Conservation (phyloP, 495 filamentous ascomycete species). For the Hypoxylon cercidicola region DNA sequence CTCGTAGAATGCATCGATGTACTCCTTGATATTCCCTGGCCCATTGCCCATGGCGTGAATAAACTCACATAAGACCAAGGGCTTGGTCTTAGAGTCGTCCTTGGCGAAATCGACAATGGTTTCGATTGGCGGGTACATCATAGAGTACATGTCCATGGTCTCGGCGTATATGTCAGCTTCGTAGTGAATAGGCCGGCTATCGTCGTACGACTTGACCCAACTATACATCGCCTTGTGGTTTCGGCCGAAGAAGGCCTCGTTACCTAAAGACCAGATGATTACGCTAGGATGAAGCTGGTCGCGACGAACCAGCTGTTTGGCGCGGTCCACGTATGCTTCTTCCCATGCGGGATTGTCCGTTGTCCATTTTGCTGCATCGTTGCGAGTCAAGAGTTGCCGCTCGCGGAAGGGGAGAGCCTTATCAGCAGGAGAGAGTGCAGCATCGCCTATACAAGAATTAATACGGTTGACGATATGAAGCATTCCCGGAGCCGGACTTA, state of each 20-base stretch:
- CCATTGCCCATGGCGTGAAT: slow-evolving; percentile 80
- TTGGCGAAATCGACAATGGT: slow-evolving; percentile 59
- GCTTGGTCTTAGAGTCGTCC: slow-evolving; percentile 60
- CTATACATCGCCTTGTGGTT: slow-evolving; percentile 73
- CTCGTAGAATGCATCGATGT: slow-evolving; percentile 67
- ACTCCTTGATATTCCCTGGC: slow-evolving; percentile 72
- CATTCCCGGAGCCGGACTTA: not conserved
- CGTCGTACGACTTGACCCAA: slow-evolving; percentile 65
- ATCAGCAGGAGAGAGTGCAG: slow-evolving; percentile 41
- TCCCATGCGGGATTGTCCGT: slow-evolving; percentile 72
- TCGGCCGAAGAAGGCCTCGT: slow-evolving; percentile 73
- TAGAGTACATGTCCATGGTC: slow-evolving; percentile 71
- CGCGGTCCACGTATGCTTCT: slow-evolving; percentile 72
- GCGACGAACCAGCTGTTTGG: slow-evolving; percentile 68
- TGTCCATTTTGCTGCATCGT: slow-evolving; percentile 63
- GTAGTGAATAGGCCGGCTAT: slow-evolving; percentile 71
- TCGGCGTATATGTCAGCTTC: slow-evolving; percentile 68
- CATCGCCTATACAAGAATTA: slow-evolving; percentile 30
- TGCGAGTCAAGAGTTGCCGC: slow-evolving; percentile 64
- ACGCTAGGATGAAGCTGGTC: slow-evolving; percentile 74
- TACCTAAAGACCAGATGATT: slow-evolving; percentile 77
- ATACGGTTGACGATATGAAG: slow-evolving; percentile 6
- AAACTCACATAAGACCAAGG: slow-evolving; percentile 74
- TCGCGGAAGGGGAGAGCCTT: slow-evolving; percentile 42
- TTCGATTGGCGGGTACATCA: slow-evolving; percentile 71